Evolutionary conservation across 768 basidiomycete genomes (phyloP), one percentile per base, ranked within the genome.

Genomic region (Royoungia palumana): DNA sequence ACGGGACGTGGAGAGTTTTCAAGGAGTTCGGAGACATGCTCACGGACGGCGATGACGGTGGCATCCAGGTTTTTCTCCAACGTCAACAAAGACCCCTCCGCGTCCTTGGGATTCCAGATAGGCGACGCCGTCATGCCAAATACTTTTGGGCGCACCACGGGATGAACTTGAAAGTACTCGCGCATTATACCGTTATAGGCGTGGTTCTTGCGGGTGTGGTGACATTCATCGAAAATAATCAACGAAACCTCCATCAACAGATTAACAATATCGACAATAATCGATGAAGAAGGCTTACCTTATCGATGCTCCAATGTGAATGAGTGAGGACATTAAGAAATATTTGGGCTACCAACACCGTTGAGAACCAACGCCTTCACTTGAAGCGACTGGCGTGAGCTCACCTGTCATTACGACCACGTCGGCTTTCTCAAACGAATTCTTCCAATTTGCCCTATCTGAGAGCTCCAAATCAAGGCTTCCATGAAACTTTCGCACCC

Each of bases 51-150:
- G 19, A 89, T 76, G 20, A 91, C 81, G 50, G 81, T 85, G 17
- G 87, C 77, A 63, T 89, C 77, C 64, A 92, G 56, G 56, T 86
- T 89, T 36, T 71, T 70, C 64, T 94, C 89, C 3, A 92, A 71
- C 0, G 73, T 72, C 19, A 71, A 61, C 17, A 94, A 69, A 3
- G 87, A 87, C 20, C 76, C 77, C 17, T 70, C 65, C 0, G 89
- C 81, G 44, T 89, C 78, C 53, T 79, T 84, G 12, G 81, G 75
- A 53, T 89, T 87, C 85, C 87, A 91, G 21, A 92, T 82, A 0
- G 92, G 92, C 16, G 89, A 92, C 0, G 93, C 93, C 0, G 93
- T 94, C 84, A 95, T 87, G 4, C 93, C 93, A 51, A 94, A 89
- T n/a, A 95, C 75, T 62, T 88, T 91, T 10, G 89, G 88, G n/a